phyloP scores from a whole-genome alignment of 108 stramenopile genomes.

The Stephanodiscus minutulus region DNA sequence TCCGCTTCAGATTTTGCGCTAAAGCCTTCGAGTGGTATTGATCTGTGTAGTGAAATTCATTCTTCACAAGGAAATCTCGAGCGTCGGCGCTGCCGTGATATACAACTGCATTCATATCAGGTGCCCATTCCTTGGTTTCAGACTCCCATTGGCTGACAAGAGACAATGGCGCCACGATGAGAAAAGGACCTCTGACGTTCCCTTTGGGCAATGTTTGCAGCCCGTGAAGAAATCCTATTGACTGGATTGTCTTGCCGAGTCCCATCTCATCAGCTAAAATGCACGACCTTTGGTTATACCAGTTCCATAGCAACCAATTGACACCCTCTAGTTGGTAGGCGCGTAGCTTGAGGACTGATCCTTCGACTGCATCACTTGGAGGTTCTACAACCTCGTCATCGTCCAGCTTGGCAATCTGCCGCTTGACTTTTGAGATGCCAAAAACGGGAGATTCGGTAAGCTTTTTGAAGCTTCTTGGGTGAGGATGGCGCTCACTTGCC shows the following conservation, averaged over 20 bases:
- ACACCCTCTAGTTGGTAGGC: slow-evolving; percentile 96
- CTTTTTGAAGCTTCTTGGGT: slow-evolving; percentile 78
- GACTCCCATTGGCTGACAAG: slow-evolving; percentile 93
- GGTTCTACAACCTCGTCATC: slow-evolving; percentile 47
- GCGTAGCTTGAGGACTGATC: slow-evolving; percentile 76
- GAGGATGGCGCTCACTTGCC: slow-evolving; percentile 59
- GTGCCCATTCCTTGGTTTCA: slow-evolving; percentile 92
- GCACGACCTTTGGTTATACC: slow-evolving; percentile 89
- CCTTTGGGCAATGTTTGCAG: slow-evolving; percentile 57
- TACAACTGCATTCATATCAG: slow-evolving; percentile 91
- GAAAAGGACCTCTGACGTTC: slow-evolving; percentile 86
- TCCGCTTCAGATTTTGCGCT: slow-evolving; percentile 69
- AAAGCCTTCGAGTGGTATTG: slow-evolving; percentile 70
- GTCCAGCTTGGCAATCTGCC: slow-evolving; percentile 55
- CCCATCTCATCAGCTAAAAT: slow-evolving; percentile 98
- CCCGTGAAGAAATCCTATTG: slow-evolving; percentile 68
- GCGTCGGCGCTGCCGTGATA: slow-evolving; percentile 94
- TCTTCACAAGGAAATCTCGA: slow-evolving; percentile 77
- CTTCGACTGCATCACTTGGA: slow-evolving; percentile 34
- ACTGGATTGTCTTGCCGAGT: slow-evolving; percentile 85
- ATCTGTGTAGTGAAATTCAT: slow-evolving; percentile 91
- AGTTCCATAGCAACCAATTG: slow-evolving; percentile 96
- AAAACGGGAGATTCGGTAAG: slow-evolving; percentile 74
- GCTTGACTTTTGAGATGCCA: slow-evolving; percentile 62
- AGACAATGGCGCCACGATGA: slow-evolving; percentile 92